Base-by-base conservation (phyloP, 441 rosid species). In the Bocquillonia castaneifolia region DNA sequence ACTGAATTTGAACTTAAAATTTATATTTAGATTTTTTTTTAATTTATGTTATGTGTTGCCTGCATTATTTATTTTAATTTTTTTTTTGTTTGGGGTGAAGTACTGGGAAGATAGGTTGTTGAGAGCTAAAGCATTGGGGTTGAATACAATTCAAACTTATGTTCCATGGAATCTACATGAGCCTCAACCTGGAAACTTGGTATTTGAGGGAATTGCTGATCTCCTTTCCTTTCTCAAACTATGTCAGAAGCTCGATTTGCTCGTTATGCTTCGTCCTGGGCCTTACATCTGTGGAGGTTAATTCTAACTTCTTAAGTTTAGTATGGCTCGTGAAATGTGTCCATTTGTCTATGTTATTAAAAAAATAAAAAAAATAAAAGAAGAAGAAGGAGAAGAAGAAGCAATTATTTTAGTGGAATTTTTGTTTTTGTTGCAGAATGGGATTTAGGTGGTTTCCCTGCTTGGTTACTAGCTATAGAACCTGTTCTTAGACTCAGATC, bases 91-190 rank as follows among this genome's bases (percentile, higher is more conserved):
- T 26, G 2, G 3, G 53, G 61, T 79, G 80, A 79, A 93, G 96
- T 85, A 87, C 68, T 91, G 96, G 99, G 92, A 89, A 79, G 95
- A 91, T 76, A 86, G 95, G 75, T 81, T 93, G 70, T 64, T 89
- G 67, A 87, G 85, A 83, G 96, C 91, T 26, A 91, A 89, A 82
- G 89, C 96, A 64, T 65, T 93, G 85, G 97, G 97, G 15, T 74
- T 93, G 78, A 93, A 91, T 76, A 77, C 93, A 40, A 87, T 93
- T 68, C 99, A 93, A 84, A 78, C 84, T 31, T 93, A 93, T 77
- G 92, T 89, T 75, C 96, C 97, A 47, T 93, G 99, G 97, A 93
- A 93, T 82, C 79, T 93, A 53, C 99, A 93, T 76, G 96, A 93
- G 74, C 97, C 99, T n/a, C 82, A 78, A 78, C 92, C 87, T 0